Conservation (phyloP, 1,284 basidiomycete genomes). For the Coriolopsis trogii region DNA sequence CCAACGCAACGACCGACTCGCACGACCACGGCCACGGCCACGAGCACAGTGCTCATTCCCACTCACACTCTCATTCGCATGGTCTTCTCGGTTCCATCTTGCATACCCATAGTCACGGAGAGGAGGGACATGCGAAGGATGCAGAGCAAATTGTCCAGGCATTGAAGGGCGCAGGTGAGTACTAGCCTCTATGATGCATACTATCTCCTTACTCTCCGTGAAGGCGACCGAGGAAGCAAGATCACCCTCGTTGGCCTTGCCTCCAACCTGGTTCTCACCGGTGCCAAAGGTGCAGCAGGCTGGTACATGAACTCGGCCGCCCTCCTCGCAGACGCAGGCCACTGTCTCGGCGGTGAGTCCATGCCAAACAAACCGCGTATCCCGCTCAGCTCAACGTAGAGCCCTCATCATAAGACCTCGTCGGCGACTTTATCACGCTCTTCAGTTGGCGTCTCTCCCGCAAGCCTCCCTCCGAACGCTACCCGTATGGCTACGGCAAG, state of each 20-base stretch:
- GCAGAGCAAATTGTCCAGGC: constrained; percentile 77
- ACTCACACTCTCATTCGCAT: constrained; percentile 56
- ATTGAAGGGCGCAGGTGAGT: constrained; percentile 65
- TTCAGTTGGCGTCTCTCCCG: constrained; percentile 91
- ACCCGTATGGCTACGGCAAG: constrained; percentile 91
- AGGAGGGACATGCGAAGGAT: constrained; percentile 65
- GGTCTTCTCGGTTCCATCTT: constrained; percentile 49
- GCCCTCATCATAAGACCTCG: constrained; percentile 55
- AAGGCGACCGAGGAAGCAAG: constrained; percentile 79
- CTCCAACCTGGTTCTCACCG: constrained; percentile 83
- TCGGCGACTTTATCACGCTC: constrained; percentile 93
- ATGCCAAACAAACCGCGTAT: constrained; percentile 16
- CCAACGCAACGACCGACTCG: constrained; percentile 5
- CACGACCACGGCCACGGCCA: constrained; percentile 31
- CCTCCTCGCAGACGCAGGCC: constrained; percentile 93
- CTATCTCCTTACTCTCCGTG: background rate
- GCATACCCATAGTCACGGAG: constrained; percentile 69
- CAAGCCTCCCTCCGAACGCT: constrained; percentile 73
- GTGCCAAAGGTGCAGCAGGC: constrained; percentile 84
- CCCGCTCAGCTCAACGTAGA: constrained; percentile 8
- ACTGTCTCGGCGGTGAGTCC: constrained; percentile 83
- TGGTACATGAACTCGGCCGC: constrained; percentile 90
- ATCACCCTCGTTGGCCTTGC: constrained; percentile 89
- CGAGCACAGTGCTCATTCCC: constrained; percentile 31
- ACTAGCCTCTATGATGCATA: constrained; percentile 9